phyloP scores from a whole-genome alignment of 345 rosid species.

The Lepidium didymum region DNA sequence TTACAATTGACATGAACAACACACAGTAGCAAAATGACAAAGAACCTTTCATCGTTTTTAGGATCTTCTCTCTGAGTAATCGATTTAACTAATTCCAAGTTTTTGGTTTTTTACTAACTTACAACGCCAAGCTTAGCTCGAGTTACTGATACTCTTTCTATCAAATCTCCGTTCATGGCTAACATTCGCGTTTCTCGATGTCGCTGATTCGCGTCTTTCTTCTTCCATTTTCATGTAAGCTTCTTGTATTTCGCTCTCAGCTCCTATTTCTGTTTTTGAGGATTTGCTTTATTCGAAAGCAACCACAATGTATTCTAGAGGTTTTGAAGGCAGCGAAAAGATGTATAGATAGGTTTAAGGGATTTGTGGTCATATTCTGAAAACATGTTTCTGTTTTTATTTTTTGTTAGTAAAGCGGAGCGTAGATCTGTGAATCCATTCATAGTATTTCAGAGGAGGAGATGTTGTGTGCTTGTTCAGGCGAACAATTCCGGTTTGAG shows the following conservation, averaged over 20 bases:
- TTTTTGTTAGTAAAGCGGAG: not conserved
- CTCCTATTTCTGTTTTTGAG: not conserved
- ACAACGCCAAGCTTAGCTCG: not conserved
- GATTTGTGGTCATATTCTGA: not conserved
- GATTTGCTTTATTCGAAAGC: not conserved
- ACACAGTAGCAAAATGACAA: conserved; percentile 19
- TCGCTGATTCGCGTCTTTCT: not conserved
- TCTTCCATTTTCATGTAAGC: not conserved
- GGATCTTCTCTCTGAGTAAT: not conserved
- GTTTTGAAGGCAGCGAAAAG: not conserved
- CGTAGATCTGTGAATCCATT: not conserved
- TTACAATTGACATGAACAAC: conserved; percentile 22
- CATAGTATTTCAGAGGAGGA: conserved; percentile 16
- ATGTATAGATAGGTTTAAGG: not conserved
- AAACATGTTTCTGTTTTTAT: not conserved
- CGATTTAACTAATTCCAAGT: not conserved
- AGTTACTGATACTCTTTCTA: not conserved
- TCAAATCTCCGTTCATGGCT: not conserved
- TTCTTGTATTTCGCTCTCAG: not conserved
- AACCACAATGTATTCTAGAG: not conserved
- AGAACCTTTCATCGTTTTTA: conserved; percentile 14
- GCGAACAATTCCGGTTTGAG: conserved; percentile 86
- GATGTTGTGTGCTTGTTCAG: conserved; percentile 98
- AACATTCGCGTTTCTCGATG: not conserved
- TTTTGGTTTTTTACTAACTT: not conserved